Percentiles rank a stretch among this genome's conserved stretches.
Evolutionary conservation across 1,139 yeast species (phyloP).

Genomic region (Candida neerlandica): DNA sequence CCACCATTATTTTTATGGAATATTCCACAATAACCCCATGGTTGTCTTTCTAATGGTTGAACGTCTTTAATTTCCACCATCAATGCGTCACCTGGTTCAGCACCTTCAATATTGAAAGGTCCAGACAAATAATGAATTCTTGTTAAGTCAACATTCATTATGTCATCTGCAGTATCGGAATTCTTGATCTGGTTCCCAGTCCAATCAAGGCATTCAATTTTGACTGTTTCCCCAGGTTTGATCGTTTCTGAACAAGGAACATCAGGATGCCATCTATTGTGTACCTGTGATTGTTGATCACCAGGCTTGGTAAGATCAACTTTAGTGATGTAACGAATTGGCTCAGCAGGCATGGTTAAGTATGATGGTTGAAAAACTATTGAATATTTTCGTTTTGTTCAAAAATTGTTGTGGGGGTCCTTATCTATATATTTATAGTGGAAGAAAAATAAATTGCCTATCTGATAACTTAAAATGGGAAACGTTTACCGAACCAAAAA

Average conservation of each 20-base stretch:
- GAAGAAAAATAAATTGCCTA: neutral
- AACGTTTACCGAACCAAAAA: neutral
- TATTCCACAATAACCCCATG: slow-evolving; percentile 55
- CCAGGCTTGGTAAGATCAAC: slow-evolving; percentile 47
- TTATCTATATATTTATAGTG: neutral
- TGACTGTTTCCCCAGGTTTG: slow-evolving; percentile 43
- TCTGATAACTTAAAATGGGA: neutral
- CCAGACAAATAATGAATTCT: slow-evolving; percentile 51
- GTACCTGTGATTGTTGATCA: slow-evolving; percentile 46
- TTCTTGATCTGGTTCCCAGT: slow-evolving; percentile 54
- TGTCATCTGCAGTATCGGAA: slow-evolving; percentile 49
- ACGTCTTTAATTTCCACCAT: slow-evolving; percentile 53
- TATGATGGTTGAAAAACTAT: too few species aligned
- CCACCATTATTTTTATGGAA: slow-evolving; percentile 53
- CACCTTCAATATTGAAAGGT: slow-evolving; percentile 46
- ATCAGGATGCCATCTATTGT: slow-evolving; percentile 58
- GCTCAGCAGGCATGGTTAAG: slow-evolving; percentile 8
- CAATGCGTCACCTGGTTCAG: slow-evolving; percentile 50
- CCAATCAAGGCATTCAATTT: slow-evolving; percentile 55
- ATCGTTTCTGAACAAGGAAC: slow-evolving; percentile 43
- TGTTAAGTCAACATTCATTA: slow-evolving; percentile 44
- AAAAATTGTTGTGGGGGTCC: neutral
- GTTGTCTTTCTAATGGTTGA: slow-evolving; percentile 52
- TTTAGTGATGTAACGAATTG: slow-evolving; percentile 21
- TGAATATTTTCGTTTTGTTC: too few species aligned